A percentile compares a stretch with the other conserved stretches of the same genome.
phyloP scores from a whole-genome alignment of 2,329 filamentous ascomycete species.

The Dothideomycetes sp. region DNA sequence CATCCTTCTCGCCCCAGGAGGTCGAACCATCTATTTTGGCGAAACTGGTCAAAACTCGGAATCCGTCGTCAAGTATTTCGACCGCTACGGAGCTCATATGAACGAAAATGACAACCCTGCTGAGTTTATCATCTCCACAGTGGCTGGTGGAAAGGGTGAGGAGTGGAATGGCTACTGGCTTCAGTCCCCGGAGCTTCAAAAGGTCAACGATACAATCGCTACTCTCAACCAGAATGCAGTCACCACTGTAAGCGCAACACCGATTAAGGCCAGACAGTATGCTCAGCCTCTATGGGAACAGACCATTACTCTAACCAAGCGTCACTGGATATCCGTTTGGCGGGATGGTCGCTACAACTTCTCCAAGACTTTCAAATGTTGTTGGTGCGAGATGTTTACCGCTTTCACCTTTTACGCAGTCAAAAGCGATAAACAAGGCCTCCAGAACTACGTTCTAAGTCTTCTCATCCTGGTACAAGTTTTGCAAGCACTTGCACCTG shows the following conservation, averaged over 20 bases:
- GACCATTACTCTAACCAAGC: constrained; percentile 3
- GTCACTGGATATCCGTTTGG: constrained; percentile 7
- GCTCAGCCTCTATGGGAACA: constrained; percentile 5
- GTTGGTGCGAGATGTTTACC: constrained; percentile 43
- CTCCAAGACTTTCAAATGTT: constrained; percentile 16
- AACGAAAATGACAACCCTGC: constrained; percentile 62
- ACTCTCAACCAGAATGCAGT: constrained; percentile 1
- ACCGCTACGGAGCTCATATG: constrained; percentile 49
- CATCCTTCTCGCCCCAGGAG: constrained; percentile 31
- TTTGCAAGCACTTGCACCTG: constrained; percentile 2
- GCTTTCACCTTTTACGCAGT: constrained; percentile 32
- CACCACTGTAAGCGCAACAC: neutral
- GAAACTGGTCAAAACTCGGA: constrained; percentile 30
- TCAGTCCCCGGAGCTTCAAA: constrained; percentile 30
- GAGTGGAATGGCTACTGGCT: constrained; percentile 34
- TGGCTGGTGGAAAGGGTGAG: constrained; percentile 34
- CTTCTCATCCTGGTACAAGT: constrained; percentile 7
- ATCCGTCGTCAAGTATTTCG: constrained; percentile 44
- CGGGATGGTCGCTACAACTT: constrained; percentile 8
- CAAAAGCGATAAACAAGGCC: constrained; percentile 16
- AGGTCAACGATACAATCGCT: constrained; percentile 22
- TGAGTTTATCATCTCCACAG: constrained; percentile 55
- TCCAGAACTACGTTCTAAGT: constrained; percentile 15
- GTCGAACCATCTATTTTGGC: constrained; percentile 36
- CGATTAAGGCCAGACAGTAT: constrained; percentile 1